Percentiles rank a stretch among this genome's conserved stretches.
Evolutionary conservation across 148 eudicot genomes (phyloP).

Genomic region (Rhododendron ferrugineum): DNA sequence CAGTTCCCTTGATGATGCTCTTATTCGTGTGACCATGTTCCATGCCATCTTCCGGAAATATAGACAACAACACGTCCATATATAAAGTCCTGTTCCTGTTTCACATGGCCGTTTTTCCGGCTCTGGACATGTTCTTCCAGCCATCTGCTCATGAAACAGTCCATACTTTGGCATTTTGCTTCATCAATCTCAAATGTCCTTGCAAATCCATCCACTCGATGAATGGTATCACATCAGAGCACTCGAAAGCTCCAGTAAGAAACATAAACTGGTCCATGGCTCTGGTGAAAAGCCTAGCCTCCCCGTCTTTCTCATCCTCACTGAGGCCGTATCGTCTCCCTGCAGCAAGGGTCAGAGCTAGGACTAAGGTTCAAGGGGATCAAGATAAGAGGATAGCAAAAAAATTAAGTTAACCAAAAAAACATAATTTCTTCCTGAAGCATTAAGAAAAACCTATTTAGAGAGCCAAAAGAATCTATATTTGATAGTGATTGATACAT

Average conservation of each 20-base stretch:
- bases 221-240: background rate
- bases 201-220: constrained; percentile 6
- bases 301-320: background rate
- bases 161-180: background rate
- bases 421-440: too few species aligned
- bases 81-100: constrained; percentile 10
- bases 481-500: too few species aligned
- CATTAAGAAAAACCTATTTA: too few species aligned
- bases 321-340: background rate
- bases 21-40: background rate
- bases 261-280: background rate
- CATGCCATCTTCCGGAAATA: background rate
- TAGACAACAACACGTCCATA: constrained; percentile 22
- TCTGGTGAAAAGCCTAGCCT: background rate
- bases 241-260: background rate
- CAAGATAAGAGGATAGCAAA: background rate
- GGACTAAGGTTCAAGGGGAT: background rate
- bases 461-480: background rate
- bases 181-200: background rate
- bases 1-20: constrained; percentile 13
- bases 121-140: background rate
- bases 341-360: background rate
- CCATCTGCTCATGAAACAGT: background rate
- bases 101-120: background rate
- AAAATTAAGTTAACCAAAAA: too few species aligned